These are phyloP conservation scores for Lithospermum erythrorhizon DNA, from an alignment of 257 asterid species.

Conservation along the genomic window DNA sequence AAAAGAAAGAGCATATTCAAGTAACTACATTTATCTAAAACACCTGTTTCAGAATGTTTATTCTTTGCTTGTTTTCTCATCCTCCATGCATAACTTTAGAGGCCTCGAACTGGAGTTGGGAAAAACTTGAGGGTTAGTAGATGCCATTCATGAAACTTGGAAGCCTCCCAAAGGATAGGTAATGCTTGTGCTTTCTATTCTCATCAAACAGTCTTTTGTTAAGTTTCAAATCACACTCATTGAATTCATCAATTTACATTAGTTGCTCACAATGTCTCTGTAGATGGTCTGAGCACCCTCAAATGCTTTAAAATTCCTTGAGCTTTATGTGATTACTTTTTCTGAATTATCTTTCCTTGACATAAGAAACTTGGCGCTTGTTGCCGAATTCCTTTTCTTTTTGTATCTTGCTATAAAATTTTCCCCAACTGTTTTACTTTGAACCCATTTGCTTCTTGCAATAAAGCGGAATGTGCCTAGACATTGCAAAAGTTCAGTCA, in stretches of 20 bases:
- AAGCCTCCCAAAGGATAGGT: conserved; percentile 39
- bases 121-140: conserved; percentile 58
- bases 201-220: neutral
- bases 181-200: conserved; percentile 1
- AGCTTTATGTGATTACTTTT: neutral
- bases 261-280: neutral
- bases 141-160: conserved; percentile 47
- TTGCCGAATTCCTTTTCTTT: too few species aligned
- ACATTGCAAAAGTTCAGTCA: neutral
- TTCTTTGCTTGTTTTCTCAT: neutral
- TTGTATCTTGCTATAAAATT: neutral
- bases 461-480: neutral
- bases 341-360: neutral
- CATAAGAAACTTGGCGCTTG: neutral
- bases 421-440: neutral
- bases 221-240: neutral
- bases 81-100: conserved; percentile 20
- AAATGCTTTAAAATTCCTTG: too few species aligned
- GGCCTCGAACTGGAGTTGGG: conserved; percentile 74
- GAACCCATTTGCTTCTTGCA: neutral
- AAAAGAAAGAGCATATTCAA: conserved; percentile 71
- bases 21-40: conserved; percentile 21
- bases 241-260: too few species aligned
- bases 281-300: too few species aligned
- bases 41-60: neutral